Evolutionary conservation across 805 yeast species (phyloP), one percentile per base, ranked within the genome.

Genomic region (Saturnispora diversa): DNA sequence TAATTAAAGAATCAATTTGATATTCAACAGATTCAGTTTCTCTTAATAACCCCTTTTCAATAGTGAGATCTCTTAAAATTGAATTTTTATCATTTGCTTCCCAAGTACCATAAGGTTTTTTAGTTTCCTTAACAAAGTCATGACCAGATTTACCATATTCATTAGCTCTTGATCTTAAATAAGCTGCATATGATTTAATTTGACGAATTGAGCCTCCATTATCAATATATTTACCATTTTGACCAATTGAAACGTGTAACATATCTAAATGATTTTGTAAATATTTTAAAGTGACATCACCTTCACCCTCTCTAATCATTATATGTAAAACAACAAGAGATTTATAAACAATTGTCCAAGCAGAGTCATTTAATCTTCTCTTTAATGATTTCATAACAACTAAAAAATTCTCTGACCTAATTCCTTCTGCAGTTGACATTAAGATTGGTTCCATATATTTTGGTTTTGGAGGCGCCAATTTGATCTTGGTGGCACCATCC

Each of bases 391-490:
- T 66, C 77, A 88, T 77, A 27, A 88, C 80, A 16, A 78, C 74
- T 44, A 68, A 67, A 52, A 90, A 78, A 49, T 84, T 73, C 15
- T 72, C 77, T 31, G 54, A 50, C 21, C 52, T 50, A 44, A 65
- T 70, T 24, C 72, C 72, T 37, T 69, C 67, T 37, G 72, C 69
- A 2, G 87, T 81, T 22, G 82, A 69, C 69, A 77, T 70, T 24
- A 92, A 68, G 39, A 92, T 85, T 1, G 97, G 97, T 64, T 90
- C 97, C 39, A 92, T 77, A 58, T 92, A 92, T 60, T 92, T 92
- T 28, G 94, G 82, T 63, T 92, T 92, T 6, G 98, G 98, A n/a
- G 97, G 95, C 9, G 97, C 97, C 64, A 85, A 74, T 51, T 79
- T 79, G 25, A 77, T 69, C 59, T 79, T 79, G 12, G 86, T 79